These are phyloP conservation scores for Ilyonectria robusta DNA, from an alignment of 2,329 filamentous ascomycete genomes.

Conservation along the genomic window DNA sequence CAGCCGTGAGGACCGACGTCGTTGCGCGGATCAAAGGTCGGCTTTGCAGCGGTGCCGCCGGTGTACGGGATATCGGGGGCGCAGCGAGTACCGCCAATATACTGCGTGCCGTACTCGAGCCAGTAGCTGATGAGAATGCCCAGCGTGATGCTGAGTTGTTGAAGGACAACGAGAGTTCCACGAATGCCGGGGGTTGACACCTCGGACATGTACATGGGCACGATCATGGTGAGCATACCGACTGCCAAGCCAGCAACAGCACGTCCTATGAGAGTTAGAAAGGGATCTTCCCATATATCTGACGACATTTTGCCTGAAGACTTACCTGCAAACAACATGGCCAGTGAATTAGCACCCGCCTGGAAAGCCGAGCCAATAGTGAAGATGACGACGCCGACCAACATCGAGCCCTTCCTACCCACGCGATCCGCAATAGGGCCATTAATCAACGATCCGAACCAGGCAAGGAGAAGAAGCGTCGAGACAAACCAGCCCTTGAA, in stretches of 20 bases:
- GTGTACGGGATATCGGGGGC: conserved; percentile 62
- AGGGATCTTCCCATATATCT: background rate
- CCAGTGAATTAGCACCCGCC: conserved; percentile 56
- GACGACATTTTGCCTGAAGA: too few species aligned
- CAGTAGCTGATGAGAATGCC: conserved; percentile 61
- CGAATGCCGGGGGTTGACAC: conserved; percentile 64
- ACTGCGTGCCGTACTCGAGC: conserved; percentile 58
- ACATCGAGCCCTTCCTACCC: conserved; percentile 53
- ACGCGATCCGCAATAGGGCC: conserved; percentile 56
- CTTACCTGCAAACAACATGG: conserved; percentile 57
- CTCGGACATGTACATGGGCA: conserved; percentile 63
- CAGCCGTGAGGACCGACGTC: conserved; percentile 59
- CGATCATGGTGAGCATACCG: conserved; percentile 57
- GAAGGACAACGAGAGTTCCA: conserved; percentile 61
- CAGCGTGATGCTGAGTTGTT: conserved; percentile 58
- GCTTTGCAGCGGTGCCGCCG: conserved; percentile 56
- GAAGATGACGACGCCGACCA: conserved; percentile 54
- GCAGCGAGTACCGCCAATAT: conserved; percentile 61
- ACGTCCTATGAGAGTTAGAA: conserved; percentile 49
- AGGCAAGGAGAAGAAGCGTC: conserved; percentile 62
- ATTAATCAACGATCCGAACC: conserved; percentile 63
- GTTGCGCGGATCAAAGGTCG: conserved; percentile 58
- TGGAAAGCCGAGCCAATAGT: conserved; percentile 61
- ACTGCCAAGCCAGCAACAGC: conserved; percentile 61
- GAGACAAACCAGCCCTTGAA: conserved; percentile 70